A percentile compares a stretch with the other conserved stretches of the same genome.
Evolutionary conservation across 2,329 filamentous ascomycete species (phyloP).

Genomic region (Colletotrichum camelliae): DNA sequence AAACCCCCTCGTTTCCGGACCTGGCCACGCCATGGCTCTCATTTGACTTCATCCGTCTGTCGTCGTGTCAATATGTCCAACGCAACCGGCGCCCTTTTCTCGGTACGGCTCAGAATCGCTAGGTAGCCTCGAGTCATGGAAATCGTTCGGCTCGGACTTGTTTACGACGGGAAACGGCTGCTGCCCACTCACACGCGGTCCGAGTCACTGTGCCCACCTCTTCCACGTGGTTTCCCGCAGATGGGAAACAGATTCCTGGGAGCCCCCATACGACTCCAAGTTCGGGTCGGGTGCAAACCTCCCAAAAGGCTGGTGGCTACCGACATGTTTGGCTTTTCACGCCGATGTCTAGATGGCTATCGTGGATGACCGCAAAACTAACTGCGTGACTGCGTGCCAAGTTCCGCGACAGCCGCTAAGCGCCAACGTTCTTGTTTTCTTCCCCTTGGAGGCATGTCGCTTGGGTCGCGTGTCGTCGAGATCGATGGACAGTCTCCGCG

Average conservation of each 20-base stretch:
- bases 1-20: not conserved
- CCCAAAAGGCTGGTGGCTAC: not conserved
- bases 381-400: not conserved
- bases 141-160: not conserved
- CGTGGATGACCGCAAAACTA: not conserved
- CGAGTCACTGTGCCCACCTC: conserved; percentile 1
- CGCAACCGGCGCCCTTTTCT: not conserved
- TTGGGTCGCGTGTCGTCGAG: not conserved
- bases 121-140: not conserved
- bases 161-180: not conserved
- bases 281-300: not conserved
- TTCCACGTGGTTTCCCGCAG: conserved; percentile 17
- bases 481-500: not conserved
- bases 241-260: not conserved
- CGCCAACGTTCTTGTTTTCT: not conserved
- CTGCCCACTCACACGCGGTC: not conserved
- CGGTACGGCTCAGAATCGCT: not conserved
- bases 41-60: not conserved
- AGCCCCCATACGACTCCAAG: not conserved
- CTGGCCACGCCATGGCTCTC: not conserved
- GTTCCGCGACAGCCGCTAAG: not conserved
- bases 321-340: not conserved
- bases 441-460: not conserved
- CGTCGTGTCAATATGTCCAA: not conserved
- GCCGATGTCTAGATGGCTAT: not conserved